Evolutionary conservation across 108 stramenopile genomes (phyloP), one percentile per base, ranked within the genome.

Genomic region (Cyclotella kingstonii): DNA sequence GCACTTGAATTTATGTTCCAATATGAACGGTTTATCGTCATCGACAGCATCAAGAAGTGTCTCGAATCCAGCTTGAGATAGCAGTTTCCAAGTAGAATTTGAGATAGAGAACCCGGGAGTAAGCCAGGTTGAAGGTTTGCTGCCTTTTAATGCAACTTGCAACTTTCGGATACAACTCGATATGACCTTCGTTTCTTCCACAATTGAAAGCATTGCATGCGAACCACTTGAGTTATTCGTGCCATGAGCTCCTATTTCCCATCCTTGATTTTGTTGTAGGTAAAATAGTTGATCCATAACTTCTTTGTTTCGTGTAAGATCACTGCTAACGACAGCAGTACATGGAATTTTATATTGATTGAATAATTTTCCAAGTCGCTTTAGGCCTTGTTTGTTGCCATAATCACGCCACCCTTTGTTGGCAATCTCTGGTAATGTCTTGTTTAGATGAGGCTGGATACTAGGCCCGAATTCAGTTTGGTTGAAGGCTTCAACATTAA

Each of bases 231-330:
- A 68, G 40, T 68, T 68, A 23, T 59, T 68, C 18, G 49, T 9
- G 6, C 67, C 67, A 36, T 68, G 67, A 15, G 67, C 67, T 4
- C 67, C 67, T 29, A 68, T 68, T 31, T 68, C 67, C 67, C 67
- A 68, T 0, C 33, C 40, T 22, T 35, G 4, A 3, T 34, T 15
- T 29, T 43, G 29, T n/a, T 59, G 58, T 5, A 68, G 40, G 3
- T 35, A 9, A 39, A 26, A 57, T 15, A 68, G 57, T 19, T 53
- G 47, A 14, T 34, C 12, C 35, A 68, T 58, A 7, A 68, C 67
- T 9, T 45, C 27, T 2, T 50, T 25, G 34, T 68, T 34, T 4
- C 28, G 31, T 7, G 31, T 33, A 10, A 68, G 35, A 35, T 68
- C 67, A 23, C 67, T 68, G 49, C 67, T 68, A 25, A 68, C 67